A percentile compares a stretch with the other conserved stretches of the same genome.
These are phyloP conservation scores for Aspergillus homomorphus DNA, from an alignment of 495 filamentous ascomycete species.

Conservation along the genomic window DNA sequence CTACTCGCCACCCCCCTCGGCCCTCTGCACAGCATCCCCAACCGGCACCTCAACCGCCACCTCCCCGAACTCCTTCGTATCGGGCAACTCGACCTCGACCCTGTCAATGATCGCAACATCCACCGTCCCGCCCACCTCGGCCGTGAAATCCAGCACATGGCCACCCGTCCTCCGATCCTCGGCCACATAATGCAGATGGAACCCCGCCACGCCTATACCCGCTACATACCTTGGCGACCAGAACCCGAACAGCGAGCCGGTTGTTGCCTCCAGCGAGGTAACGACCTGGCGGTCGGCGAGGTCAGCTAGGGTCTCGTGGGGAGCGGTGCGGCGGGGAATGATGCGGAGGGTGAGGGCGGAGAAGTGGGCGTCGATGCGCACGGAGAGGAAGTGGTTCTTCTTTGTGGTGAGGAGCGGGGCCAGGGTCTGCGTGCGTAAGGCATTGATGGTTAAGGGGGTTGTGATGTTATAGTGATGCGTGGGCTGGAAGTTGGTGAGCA, in stretches of 20 bases:
- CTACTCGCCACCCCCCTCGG: no score
- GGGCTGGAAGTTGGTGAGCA: constrained; percentile 15
- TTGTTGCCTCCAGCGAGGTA: constrained; percentile 28
- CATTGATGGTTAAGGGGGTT: background rate
- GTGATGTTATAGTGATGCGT: constrained; percentile 4
- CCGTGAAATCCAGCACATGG: constrained; percentile 47
- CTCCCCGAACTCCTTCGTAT: no score
- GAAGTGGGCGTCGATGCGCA: constrained; percentile 6
- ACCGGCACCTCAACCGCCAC: no score
- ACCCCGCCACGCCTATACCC: constrained; percentile 48
- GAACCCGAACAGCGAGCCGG: constrained; percentile 49
- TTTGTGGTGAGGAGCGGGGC: constrained; percentile 8
- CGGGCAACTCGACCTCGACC: no score
- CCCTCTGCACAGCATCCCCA: no score
- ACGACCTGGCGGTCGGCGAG: constrained; percentile 39
- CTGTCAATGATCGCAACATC: no score
- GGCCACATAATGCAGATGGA: constrained; percentile 51
- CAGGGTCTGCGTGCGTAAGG: constrained; percentile 2
- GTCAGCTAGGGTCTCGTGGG: constrained; percentile 37
- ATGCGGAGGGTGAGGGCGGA: constrained; percentile 5
- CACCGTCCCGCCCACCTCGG: no score
- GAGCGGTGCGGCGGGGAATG: constrained; percentile 8
- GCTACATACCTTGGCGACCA: constrained; percentile 43
- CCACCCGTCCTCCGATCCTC: constrained; percentile 43
- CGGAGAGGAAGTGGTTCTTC: constrained; percentile 15